phyloP scores from a whole-genome alignment of 2,329 filamentous ascomycete species.

The Amphichorda felina region DNA sequence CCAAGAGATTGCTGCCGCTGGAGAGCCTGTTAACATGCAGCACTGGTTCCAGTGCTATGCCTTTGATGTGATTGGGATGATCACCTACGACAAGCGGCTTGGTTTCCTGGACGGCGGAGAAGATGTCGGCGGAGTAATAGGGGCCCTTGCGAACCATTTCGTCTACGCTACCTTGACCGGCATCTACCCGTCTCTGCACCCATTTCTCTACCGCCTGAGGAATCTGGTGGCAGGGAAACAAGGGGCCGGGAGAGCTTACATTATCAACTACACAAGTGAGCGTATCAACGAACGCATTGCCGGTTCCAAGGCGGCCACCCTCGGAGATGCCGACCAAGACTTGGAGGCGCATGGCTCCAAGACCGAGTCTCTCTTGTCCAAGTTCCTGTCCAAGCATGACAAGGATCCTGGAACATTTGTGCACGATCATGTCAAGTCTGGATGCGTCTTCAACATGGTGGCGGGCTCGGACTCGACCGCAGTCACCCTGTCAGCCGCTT shows the following conservation, averaged over 20 bases:
- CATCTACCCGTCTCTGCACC: slow-evolving; percentile 8
- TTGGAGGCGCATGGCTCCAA: slow-evolving; percentile 4
- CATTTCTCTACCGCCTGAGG: slow-evolving; percentile 7
- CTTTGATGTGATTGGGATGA: slow-evolving; percentile 38
- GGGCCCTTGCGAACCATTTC: slow-evolving; percentile 10
- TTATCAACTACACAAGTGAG: slow-evolving; percentile 14
- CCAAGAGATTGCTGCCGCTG: slow-evolving; percentile 10
- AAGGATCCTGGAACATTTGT: slow-evolving; percentile 28
- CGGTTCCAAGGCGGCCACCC: slow-evolving; percentile 3
- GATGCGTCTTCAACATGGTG: slow-evolving; percentile 19
- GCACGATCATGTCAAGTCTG: slow-evolving; percentile 17
- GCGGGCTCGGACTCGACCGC: slow-evolving; percentile 33
- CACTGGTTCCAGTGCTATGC: slow-evolving; percentile 26
- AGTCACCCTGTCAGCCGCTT: slow-evolving; percentile 29
- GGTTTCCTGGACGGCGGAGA: slow-evolving; percentile 33
- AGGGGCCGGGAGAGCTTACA: slow-evolving; percentile 11
- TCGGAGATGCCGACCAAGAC: neutral
- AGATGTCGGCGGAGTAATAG: slow-evolving; percentile 30
- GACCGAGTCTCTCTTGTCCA: slow-evolving; percentile 9
- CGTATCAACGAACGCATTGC: slow-evolving; percentile 13
- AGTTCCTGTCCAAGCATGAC: slow-evolving; percentile 21
- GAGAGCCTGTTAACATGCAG: slow-evolving; percentile 13
- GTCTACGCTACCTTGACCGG: slow-evolving; percentile 12
- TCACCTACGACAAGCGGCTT: slow-evolving; percentile 25
- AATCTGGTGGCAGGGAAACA: slow-evolving; percentile 8